Conservation (phyloP, 805 yeast genomes). For the Osmozyma mogii region DNA sequence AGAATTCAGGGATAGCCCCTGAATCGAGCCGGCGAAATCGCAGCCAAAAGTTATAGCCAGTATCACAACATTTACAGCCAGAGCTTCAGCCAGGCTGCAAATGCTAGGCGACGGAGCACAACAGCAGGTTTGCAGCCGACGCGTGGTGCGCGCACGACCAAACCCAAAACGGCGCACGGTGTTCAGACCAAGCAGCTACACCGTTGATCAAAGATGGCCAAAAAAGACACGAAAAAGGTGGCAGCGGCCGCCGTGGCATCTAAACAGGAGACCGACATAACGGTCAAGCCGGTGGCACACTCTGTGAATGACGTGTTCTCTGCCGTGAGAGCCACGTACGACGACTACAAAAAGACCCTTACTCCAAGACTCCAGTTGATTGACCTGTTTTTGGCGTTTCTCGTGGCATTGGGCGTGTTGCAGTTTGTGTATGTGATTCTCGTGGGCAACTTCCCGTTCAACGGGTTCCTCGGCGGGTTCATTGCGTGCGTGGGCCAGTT, state of each 20-base stretch:
- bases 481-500: conserved; percentile 91
- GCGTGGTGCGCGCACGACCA: too few species aligned
- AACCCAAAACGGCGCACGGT: too few species aligned
- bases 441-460: conserved; percentile 91
- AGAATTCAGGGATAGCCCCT: too few species aligned
- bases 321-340: conserved; percentile 27
- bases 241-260: conserved; percentile 13
- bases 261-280: conserved; percentile 4
- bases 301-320: conserved; percentile 18
- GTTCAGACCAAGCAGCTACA: too few species aligned
- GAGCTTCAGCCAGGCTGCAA: too few species aligned
- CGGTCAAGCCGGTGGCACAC: conserved; percentile 9
- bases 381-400: conserved; percentile 67
- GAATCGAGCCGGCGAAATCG: too few species aligned
- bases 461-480: conserved; percentile 93
- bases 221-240: conserved; percentile 24
- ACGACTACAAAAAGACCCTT: conserved; percentile 25
- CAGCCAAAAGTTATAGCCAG: too few species aligned
- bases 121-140: too few species aligned
- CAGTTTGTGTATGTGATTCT: conserved; percentile 74
- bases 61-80: too few species aligned
- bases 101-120: too few species aligned
- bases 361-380: conserved; percentile 54
- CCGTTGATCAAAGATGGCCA: conserved; percentile 24
- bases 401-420: conserved; percentile 65